These are phyloP conservation scores for Arabidopsis arenosa DNA, from an alignment of 345 rosid genomes.

Conservation along the genomic window DNA sequence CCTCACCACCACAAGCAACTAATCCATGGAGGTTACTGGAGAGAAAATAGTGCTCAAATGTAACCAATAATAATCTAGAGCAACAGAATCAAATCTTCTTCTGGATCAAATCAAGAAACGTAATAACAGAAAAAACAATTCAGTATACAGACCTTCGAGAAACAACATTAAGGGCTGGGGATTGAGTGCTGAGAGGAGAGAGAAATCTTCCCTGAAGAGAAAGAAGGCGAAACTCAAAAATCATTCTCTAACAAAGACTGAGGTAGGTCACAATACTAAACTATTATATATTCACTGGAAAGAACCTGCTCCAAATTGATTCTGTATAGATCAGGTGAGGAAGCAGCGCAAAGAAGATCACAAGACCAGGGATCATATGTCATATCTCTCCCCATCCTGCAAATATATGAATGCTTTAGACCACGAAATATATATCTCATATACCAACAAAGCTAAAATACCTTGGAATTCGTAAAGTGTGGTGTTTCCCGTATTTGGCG, in stretches of 20 bases:
- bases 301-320: constrained; percentile 91
- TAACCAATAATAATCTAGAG: constrained; percentile 29
- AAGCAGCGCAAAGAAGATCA: constrained; percentile 97
- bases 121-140: not conserved
- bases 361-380: constrained; percentile 89
- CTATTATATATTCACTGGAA: not conserved
- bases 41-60: constrained; percentile 24
- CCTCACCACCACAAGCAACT: constrained; percentile 98
- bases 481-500: constrained; percentile 91
- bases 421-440: constrained; percentile 4
- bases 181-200: constrained; percentile 73
- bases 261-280: constrained; percentile 1
- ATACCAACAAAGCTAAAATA: constrained; percentile 33
- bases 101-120: constrained; percentile 1
- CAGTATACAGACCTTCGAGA: constrained; percentile 70
- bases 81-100: not conserved
- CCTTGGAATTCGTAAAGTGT: constrained; percentile 89
- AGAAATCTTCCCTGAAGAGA: constrained; percentile 79
- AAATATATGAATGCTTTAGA: not conserved
- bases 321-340: constrained; percentile 93
- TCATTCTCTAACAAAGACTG: constrained; percentile 31
- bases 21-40: constrained; percentile 85
- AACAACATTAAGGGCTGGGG: constrained; percentile 90
- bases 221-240: constrained; percentile 13
- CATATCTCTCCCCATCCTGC: constrained; percentile 96